These are phyloP conservation scores for Multifurca ochricompacta DNA, from an alignment of 768 basidiomycete genomes.

Conservation along the genomic window DNA sequence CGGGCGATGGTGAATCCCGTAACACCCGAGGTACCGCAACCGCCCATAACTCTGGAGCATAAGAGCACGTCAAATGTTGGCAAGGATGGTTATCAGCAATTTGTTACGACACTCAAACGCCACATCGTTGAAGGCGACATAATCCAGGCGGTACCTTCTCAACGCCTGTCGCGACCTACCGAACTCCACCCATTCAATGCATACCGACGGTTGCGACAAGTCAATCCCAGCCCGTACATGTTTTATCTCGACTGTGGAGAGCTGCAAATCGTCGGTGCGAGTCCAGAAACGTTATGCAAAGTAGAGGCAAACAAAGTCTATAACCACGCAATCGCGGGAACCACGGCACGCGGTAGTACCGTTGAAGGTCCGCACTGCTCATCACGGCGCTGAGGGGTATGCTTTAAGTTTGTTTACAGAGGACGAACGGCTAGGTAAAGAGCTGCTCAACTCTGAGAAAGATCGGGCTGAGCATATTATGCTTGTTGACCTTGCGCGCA, in stretches of 20 bases:
- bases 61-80: conserved; percentile 86
- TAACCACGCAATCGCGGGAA: conserved; percentile 98
- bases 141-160: conserved; percentile 97
- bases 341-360: conserved; percentile 79
- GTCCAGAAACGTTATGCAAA: conserved; percentile 95
- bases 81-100: conserved; percentile 81
- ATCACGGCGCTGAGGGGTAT: conserved; percentile 1
- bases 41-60: conserved; percentile 54
- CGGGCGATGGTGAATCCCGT: conserved; percentile 46
- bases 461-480: conserved; percentile 98
- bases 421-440: conserved; percentile 72
- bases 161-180: conserved; percentile 80
- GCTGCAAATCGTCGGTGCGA: conserved; percentile 93
- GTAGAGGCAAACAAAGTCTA: conserved; percentile 87
- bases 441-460: conserved; percentile 79
- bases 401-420: conserved; percentile 41
- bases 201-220: conserved; percentile 85
- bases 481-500: conserved; percentile 95
- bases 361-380: conserved; percentile 58
- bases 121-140: conserved; percentile 96
- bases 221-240: conserved; percentile 99
- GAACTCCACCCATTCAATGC: conserved; percentile 94
- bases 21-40: conserved; percentile 62
- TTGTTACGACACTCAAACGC: conserved; percentile 87
- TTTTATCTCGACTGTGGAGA: conserved; percentile 95